Percentiles rank a stretch among this genome's conserved stretches.
Conservation (phyloP, 2,329 filamentous ascomycete species). For the Coleophoma eucalyptorum region DNA sequence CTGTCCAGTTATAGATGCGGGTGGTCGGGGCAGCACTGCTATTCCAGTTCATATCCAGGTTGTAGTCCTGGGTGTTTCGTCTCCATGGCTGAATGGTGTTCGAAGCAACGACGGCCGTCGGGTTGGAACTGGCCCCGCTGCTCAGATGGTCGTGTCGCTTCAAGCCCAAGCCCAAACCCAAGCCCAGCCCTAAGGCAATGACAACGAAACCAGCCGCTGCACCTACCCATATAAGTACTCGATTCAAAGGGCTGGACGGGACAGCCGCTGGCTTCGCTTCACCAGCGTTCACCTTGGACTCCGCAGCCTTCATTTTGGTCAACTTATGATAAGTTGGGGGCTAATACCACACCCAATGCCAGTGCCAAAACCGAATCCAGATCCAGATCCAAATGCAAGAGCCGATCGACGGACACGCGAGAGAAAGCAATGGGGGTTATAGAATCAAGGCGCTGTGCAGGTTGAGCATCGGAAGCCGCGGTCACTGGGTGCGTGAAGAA, state of each 20-base stretch:
- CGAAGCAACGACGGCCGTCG: slow-evolving; percentile 7
- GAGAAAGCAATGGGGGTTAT: too few species aligned
- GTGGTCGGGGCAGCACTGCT: slow-evolving; percentile 41
- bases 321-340: too few species aligned
- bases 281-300: too few species aligned
- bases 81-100: slow-evolving; percentile 17
- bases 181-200: slow-evolving; percentile 12
- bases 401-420: too few species aligned
- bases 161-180: slow-evolving; percentile 15
- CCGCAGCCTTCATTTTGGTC: too few species aligned
- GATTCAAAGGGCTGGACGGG: slow-evolving; percentile 5
- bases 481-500: too few species aligned
- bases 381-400: slow-evolving; percentile 7
- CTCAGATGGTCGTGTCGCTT: slow-evolving; percentile 16
- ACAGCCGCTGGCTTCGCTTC: slow-evolving; percentile 3
- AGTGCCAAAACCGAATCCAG: too few species aligned
- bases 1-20: slow-evolving; percentile 57
- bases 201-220: slow-evolving; percentile 20
- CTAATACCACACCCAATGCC: too few species aligned
- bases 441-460: too few species aligned
- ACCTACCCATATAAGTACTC: slow-evolving; percentile 15
- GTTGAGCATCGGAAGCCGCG: too few species aligned
- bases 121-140: slow-evolving; percentile 9
- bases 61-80: slow-evolving; percentile 44
- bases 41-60: slow-evolving; percentile 55